phyloP scores from a whole-genome alignment of 495 filamentous ascomycete genomes.

The Talaromyces liani region DNA sequence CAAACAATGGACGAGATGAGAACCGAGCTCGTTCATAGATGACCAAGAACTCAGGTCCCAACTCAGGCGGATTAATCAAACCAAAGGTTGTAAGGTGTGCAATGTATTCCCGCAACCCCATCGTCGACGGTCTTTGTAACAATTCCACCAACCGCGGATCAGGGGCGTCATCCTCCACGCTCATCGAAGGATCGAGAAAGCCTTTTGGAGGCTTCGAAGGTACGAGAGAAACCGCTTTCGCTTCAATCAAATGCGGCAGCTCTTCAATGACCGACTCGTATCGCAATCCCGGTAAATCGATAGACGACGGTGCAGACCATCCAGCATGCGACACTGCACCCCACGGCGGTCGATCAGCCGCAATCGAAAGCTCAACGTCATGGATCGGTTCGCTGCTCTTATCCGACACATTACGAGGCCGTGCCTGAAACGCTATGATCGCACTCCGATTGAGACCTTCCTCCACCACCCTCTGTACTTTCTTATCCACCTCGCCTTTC shows the following conservation, averaged over 20 bases:
- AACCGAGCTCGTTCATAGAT: constrained; percentile 83
- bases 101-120: constrained; percentile 80
- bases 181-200: constrained; percentile 22
- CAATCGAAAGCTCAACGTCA: constrained; percentile 23
- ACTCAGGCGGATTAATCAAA: constrained; percentile 50
- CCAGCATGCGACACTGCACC: constrained; percentile 76
- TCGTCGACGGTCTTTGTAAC: constrained; percentile 60
- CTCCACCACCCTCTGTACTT: constrained; percentile 66
- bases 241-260: constrained; percentile 87
- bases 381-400: constrained; percentile 24
- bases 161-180: constrained; percentile 26
- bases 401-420: constrained; percentile 48
- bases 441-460: constrained; percentile 66
- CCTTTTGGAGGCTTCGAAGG: constrained; percentile 47
- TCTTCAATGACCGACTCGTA: constrained; percentile 78
- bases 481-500: constrained; percentile 61
- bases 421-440: constrained; percentile 69
- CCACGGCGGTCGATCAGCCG: constrained; percentile 55
- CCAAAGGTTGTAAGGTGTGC: constrained; percentile 57
- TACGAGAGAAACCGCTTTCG: constrained; percentile 78
- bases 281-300: constrained; percentile 69
- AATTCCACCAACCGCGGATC: constrained; percentile 59
- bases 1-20: constrained; percentile 50
- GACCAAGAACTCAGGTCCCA: constrained; percentile 56
- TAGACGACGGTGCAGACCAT: constrained; percentile 73